Conservation (phyloP, 1,139 yeast species). For the Suhomyces ambrosiae region DNA sequence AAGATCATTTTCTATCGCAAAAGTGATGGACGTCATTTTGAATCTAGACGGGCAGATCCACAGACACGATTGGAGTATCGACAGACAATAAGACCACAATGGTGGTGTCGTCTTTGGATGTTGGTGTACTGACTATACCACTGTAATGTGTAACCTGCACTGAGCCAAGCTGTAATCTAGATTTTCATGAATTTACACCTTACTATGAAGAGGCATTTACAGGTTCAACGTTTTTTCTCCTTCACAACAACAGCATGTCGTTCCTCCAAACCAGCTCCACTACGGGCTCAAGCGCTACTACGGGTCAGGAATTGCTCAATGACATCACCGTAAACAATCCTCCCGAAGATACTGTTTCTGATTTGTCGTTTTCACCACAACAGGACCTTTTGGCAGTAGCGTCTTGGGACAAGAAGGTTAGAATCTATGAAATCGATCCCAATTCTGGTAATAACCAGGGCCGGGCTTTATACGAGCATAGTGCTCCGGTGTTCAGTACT, state of each 20-base stretch:
- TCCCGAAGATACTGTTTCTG: slow-evolving; percentile 92
- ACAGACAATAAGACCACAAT: no score
- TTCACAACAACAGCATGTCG: slow-evolving; percentile 32
- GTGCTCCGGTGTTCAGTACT: slow-evolving; percentile 81
- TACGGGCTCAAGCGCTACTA: slow-evolving; percentile 37
- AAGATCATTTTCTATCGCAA: slow-evolving; percentile 8
- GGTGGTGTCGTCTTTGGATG: no score
- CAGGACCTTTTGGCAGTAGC: slow-evolving; percentile 80
- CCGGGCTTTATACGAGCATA: slow-evolving; percentile 86
- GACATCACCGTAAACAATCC: slow-evolving; percentile 81
- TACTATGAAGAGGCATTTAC: background rate
- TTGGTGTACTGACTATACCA: no score
- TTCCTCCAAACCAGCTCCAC: slow-evolving; percentile 26
- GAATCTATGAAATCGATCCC: slow-evolving; percentile 83
- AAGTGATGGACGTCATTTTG: background rate
- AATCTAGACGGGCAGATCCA: no score
- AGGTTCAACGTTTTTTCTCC: slow-evolving; percentile 1
- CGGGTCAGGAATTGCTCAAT: slow-evolving; percentile 70
- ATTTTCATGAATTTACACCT: no score
- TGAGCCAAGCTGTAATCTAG: no score
- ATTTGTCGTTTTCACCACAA: slow-evolving; percentile 87
- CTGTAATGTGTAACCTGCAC: no score
- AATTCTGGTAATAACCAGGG: slow-evolving; percentile 76
- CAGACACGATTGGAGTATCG: no score
- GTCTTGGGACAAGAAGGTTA: slow-evolving; percentile 94